phyloP scores from a whole-genome alignment of 371 early-diverging fungal genomes.

The Rhizopus microsporus region DNA sequence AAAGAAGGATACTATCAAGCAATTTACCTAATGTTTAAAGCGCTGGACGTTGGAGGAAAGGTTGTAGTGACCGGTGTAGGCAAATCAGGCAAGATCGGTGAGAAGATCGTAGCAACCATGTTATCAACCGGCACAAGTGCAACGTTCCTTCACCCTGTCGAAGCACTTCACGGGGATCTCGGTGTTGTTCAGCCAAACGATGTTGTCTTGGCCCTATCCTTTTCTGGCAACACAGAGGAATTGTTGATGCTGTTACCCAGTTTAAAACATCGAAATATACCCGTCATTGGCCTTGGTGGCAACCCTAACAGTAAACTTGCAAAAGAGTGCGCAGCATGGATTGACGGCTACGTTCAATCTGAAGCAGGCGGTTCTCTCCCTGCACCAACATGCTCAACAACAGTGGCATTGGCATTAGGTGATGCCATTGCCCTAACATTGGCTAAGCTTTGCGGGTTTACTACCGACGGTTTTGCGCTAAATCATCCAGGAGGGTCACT shows the following conservation, averaged over 20 bases:
- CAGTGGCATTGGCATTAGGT: conserved; percentile 61
- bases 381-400: conserved; percentile 66
- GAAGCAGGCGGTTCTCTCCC: conserved; percentile 55
- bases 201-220: conserved; percentile 61
- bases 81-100: conserved; percentile 65
- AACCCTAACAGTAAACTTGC: conserved; percentile 53
- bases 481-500: conserved; percentile 69
- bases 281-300: conserved; percentile 60
- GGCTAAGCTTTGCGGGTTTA: conserved; percentile 50
- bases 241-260: conserved; percentile 49
- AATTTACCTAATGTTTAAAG: conserved; percentile 36
- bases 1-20: conserved; percentile 45
- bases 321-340: conserved; percentile 59
- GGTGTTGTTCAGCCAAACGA: conserved; percentile 55
- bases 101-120: conserved; percentile 68
- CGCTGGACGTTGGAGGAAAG: conserved; percentile 50
- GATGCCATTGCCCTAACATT: conserved; percentile 62
- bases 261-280: conserved; percentile 44
- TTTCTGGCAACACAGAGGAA: conserved; percentile 68
- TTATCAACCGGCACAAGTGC: conserved; percentile 61
- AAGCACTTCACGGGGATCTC: conserved; percentile 69
- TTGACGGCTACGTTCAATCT: conserved; percentile 51
- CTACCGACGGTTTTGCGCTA: conserved; percentile 55
- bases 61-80: conserved; percentile 68
- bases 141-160: conserved; percentile 62